phyloP scores from a whole-genome alignment of 495 filamentous ascomycete genomes.

The Coniosporium apollinis region DNA sequence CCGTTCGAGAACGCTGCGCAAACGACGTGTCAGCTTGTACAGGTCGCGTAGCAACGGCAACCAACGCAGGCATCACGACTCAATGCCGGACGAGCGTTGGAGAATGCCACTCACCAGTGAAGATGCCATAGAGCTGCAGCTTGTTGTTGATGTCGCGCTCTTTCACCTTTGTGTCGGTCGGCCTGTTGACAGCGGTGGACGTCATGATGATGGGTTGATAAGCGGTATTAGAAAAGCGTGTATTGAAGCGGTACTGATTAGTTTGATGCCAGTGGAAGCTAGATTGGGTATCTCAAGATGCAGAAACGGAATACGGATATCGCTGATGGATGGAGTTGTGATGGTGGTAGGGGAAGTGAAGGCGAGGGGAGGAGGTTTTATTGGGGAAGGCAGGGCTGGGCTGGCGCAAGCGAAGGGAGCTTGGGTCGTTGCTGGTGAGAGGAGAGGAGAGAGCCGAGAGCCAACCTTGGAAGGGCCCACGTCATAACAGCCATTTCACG shows the following conservation, averaged over 20 bases:
- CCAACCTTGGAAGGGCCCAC: too few species aligned
- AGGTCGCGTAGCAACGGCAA: background rate
- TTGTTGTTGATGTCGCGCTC: constrained; percentile 71
- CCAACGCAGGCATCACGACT: background rate
- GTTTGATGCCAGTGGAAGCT: background rate
- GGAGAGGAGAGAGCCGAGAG: background rate
- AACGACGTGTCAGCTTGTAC: constrained; percentile 3
- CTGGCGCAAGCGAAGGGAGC: background rate
- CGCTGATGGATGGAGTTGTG: background rate
- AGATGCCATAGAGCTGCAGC: constrained; percentile 88
- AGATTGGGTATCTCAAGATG: background rate
- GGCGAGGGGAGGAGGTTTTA: background rate
- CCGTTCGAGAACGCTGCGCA: constrained; percentile 62
- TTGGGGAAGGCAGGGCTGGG: background rate
- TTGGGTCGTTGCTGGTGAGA: background rate
- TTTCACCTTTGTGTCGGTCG: constrained; percentile 23
- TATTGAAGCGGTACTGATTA: background rate
- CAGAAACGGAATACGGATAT: background rate
- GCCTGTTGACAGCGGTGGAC: constrained; percentile 26
- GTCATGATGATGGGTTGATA: constrained; percentile 6
- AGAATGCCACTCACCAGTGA: constrained; percentile 51
- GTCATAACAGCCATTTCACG: too few species aligned
- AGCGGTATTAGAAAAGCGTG: background rate
- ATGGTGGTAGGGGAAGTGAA: background rate
- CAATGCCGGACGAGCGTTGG: too few species aligned